Conservation (phyloP, 1,284 basidiomycete species). For the Termitomyces sp. region DNA sequence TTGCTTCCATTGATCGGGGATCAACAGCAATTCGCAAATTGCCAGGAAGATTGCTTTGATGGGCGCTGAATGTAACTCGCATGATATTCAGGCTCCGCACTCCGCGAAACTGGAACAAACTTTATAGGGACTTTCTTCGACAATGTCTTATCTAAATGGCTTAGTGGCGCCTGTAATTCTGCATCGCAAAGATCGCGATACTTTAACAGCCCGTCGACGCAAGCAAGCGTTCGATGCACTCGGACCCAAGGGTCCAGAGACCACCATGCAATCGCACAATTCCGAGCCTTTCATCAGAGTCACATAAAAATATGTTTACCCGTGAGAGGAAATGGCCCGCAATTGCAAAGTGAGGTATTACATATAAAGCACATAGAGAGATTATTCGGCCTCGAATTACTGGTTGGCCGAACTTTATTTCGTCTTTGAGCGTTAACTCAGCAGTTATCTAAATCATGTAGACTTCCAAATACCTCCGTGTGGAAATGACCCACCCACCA, state of each 20-base stretch:
- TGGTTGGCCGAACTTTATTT: background rate
- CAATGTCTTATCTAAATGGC: constrained; percentile 26
- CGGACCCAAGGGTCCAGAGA: constrained; percentile 1
- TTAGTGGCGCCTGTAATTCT: constrained; percentile 28
- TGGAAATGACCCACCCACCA: background rate
- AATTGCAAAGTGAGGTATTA: background rate
- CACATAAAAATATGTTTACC: background rate
- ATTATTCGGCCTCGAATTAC: background rate
- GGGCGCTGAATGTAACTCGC: constrained; percentile 13
- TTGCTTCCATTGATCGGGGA: constrained; percentile 39
- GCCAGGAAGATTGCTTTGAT: constrained; percentile 18
- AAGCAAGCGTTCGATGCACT: background rate
- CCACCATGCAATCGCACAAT: background rate
- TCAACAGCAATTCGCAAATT: constrained; percentile 32
- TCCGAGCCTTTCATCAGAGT: background rate
- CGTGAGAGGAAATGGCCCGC: background rate
- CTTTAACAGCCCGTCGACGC: background rate
- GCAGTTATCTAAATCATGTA: too few species aligned
- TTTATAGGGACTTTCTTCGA: constrained; percentile 18
- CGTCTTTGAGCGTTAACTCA: background rate
- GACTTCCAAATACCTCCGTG: background rate
- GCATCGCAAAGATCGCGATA: background rate
- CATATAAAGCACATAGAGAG: background rate
- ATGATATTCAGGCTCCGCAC: constrained; percentile 19
- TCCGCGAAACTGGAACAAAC: constrained; percentile 20